These are phyloP conservation scores for Schizothecium vesticola DNA, from an alignment of 495 filamentous ascomycete genomes.

Conservation along the genomic window DNA sequence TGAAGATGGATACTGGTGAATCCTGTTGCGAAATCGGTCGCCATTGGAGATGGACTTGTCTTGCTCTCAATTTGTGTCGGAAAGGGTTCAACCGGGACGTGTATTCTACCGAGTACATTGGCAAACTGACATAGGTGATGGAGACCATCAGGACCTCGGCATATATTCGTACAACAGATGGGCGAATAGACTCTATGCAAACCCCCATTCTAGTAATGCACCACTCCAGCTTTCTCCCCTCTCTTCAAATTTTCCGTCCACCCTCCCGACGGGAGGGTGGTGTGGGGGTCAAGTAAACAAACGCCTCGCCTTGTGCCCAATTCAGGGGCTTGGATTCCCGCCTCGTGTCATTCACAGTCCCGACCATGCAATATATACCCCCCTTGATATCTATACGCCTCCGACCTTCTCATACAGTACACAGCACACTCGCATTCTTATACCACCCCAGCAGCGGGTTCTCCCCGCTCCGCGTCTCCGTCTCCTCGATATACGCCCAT, in stretches of 20 bases:
- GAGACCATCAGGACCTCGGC: no score
- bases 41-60: no score
- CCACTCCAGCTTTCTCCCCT: no score
- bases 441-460: constrained; percentile 93
- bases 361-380: background rate
- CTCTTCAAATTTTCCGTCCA: background rate
- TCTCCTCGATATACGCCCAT: constrained; percentile 89
- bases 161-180: no score
- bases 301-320: background rate
- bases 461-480: constrained; percentile 81
- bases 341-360: background rate
- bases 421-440: constrained; percentile 85
- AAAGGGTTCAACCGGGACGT: no score
- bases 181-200: no score
- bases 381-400: background rate
- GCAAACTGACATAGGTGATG: no score
- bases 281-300: background rate
- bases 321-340: background rate
- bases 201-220: no score
- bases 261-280: background rate
- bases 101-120: no score
- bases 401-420: constrained; percentile 52
- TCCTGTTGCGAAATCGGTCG: no score
- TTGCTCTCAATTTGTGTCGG: no score
- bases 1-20: background rate